phyloP scores from a whole-genome alignment of 2,329 filamentous ascomycete species.

The Pleoardoris graminearum region DNA sequence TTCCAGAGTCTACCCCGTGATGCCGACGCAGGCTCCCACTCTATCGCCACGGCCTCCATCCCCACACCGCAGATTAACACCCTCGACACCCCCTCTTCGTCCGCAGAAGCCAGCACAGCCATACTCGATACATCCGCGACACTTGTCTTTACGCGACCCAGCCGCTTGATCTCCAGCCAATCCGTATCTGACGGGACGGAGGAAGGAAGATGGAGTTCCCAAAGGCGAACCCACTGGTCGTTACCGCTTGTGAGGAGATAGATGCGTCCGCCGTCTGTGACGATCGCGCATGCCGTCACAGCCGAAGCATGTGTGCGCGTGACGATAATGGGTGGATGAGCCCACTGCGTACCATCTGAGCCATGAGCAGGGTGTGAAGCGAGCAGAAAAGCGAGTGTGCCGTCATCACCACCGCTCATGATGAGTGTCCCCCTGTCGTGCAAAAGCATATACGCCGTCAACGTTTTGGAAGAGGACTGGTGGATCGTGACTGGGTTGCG shows the following conservation, averaged over 20 bases:
- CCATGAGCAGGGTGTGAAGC: not conserved
- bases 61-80: slow-evolving; percentile 41
- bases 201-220: no score
- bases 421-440: no score
- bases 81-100: slow-evolving; percentile 9
- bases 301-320: slow-evolving; percentile 71
- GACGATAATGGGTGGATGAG: slow-evolving; percentile 47
- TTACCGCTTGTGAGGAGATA: slow-evolving; percentile 47
- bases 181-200: slow-evolving; percentile 27
- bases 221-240: slow-evolving; percentile 55
- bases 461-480: slow-evolving; percentile 75
- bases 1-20: no score
- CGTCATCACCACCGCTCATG: slow-evolving; percentile 85
- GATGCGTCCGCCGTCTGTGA: slow-evolving; percentile 23
- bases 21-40: not conserved
- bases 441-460: no score
- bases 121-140: slow-evolving; percentile 61
- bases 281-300: slow-evolving; percentile 60
- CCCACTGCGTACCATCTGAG: slow-evolving; percentile 24
- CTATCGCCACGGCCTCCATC: slow-evolving; percentile 36
- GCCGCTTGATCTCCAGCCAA: slow-evolving; percentile 35
- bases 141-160: slow-evolving; percentile 47
- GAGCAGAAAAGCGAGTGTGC: slow-evolving; percentile 64
- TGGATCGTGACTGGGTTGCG: slow-evolving; percentile 57
- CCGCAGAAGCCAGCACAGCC: slow-evolving; percentile 28